phyloP scores from a whole-genome alignment of 495 filamentous ascomycete species.

The Chaetomidium leptoderma region DNA sequence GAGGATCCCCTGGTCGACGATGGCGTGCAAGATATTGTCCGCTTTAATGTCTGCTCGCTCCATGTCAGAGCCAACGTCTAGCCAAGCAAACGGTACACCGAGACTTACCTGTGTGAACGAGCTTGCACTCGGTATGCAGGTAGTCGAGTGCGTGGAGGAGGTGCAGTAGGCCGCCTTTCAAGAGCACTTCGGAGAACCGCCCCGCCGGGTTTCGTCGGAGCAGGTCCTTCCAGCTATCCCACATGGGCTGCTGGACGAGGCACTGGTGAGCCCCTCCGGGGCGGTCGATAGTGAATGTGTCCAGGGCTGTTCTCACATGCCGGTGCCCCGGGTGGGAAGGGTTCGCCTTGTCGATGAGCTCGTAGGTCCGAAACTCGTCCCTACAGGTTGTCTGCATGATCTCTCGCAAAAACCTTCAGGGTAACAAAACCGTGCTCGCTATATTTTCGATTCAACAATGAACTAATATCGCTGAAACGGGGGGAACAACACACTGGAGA shows the following conservation, averaged over 20 bases:
- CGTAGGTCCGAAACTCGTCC: constrained; percentile 37
- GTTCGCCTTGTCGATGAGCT: constrained; percentile 27
- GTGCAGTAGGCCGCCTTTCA: constrained; percentile 32
- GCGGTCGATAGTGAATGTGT: constrained; percentile 38
- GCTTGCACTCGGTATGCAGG: constrained; percentile 38
- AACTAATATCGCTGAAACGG: not conserved
- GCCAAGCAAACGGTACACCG: constrained; percentile 44
- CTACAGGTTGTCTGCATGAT: not conserved
- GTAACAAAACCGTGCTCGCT: not conserved
- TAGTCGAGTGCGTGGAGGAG: constrained; percentile 42
- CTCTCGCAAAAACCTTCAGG: not conserved
- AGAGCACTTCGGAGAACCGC: constrained; percentile 29
- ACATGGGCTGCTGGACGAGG: constrained; percentile 42
- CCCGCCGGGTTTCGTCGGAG: constrained; percentile 29
- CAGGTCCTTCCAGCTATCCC: constrained; percentile 30
- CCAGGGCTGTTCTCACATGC: constrained; percentile 38
- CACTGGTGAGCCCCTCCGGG: constrained; percentile 39
- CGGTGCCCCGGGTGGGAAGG: constrained; percentile 36
- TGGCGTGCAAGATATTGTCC: constrained; percentile 35
- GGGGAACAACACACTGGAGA: constrained; percentile 39
- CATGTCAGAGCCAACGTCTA: not conserved
- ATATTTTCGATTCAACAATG: not conserved
- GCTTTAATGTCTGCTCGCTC: constrained; percentile 29
- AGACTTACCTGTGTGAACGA: constrained; percentile 44
- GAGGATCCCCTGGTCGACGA: constrained; percentile 20